A percentile compares a stretch with the other conserved stretches of the same genome.
Evolutionary conservation across 139 green algal species (phyloP).

Genomic region (Gonium pectorale): DNA sequence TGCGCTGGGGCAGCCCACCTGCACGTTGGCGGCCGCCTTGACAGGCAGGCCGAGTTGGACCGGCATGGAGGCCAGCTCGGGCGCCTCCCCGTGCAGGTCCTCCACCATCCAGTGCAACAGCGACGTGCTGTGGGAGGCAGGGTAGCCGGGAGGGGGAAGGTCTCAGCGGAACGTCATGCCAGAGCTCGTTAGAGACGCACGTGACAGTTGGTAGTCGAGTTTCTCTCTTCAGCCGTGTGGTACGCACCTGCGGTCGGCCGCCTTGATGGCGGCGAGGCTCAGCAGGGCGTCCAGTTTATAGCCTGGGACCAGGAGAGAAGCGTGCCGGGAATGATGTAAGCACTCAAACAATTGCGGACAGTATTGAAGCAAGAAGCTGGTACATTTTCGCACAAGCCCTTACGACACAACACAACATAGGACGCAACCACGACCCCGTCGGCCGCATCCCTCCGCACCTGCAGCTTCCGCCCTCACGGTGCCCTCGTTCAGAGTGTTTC

Average conservation of each 20-base stretch:
- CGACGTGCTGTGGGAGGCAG: constrained; percentile 70
- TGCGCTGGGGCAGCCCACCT: too few relatives aligned
- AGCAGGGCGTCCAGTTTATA: constrained; percentile 72
- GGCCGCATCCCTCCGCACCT: background rate
- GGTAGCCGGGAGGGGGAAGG: background rate
- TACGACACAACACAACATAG: background rate
- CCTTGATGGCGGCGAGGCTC: constrained; percentile 68
- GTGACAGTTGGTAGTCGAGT: too few relatives aligned
- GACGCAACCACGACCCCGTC: too few relatives aligned
- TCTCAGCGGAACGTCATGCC: too few relatives aligned
- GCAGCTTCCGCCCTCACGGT: constrained; percentile 30
- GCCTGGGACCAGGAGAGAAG: constrained; percentile 52
- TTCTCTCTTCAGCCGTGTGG: too few relatives aligned
- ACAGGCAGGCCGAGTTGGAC: constrained; percentile 56
- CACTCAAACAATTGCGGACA: background rate
- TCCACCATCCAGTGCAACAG: constrained; percentile 85
- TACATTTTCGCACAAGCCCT: background rate
- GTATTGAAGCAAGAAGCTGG: background rate
- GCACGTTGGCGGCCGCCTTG: constrained; percentile 67
- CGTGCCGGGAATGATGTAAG: background rate
- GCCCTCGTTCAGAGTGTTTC: constrained; percentile 58
- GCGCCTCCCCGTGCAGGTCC: constrained; percentile 40
- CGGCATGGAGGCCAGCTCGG: constrained; percentile 53
- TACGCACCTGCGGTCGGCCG: constrained; percentile 22
- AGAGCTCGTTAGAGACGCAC: too few relatives aligned